These are phyloP conservation scores for Ambrosia hybrid DNA, from an alignment of 140 eudicot species.

Conservation along the genomic window DNA sequence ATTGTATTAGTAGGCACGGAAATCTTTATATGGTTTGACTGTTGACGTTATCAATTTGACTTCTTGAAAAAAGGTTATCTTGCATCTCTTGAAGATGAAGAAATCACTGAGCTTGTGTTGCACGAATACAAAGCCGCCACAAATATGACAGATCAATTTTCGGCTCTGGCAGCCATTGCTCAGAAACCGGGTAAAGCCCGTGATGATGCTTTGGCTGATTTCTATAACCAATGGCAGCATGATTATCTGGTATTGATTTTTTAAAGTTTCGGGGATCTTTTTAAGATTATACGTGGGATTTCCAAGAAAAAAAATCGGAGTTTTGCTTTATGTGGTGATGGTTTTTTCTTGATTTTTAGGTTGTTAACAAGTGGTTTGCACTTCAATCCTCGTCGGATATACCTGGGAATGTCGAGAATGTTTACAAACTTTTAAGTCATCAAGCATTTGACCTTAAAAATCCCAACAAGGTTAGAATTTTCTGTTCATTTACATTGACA, in stretches of 20 bases:
- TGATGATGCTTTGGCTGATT: conserved; percentile 83
- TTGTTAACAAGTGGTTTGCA: conserved; percentile 87
- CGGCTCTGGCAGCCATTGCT: conserved; percentile 83
- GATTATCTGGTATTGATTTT: conserved; percentile 61
- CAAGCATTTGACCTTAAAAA: conserved; percentile 88
- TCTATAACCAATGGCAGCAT: conserved; percentile 87
- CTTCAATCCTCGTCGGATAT: conserved; percentile 91
- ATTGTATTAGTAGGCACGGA: not conserved
- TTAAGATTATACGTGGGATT: not conserved
- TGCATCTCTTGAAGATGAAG: conserved; percentile 70
- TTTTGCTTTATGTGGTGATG: conserved; percentile 5
- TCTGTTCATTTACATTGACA: not conserved
- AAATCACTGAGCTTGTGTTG: conserved; percentile 67
- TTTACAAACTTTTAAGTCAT: conserved; percentile 68
- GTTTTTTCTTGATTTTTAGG: conserved; percentile 39
- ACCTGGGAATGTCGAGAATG: conserved; percentile 94
- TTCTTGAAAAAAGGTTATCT: conserved; percentile 65
- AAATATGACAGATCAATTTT: conserved; percentile 93
- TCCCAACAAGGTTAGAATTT: conserved; percentile 72
- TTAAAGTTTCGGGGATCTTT: not conserved
- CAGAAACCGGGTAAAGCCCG: conserved; percentile 79
- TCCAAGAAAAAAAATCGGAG: not conserved
- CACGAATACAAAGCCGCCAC: conserved; percentile 82
- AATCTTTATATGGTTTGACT: not conserved
- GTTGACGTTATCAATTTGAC: conserved; percentile 19